Percentiles rank a stretch among this genome's conserved stretches.
These are phyloP conservation scores for Malus hybrid DNA, from an alignment of 331 rosid genomes.

Conservation along the genomic window DNA sequence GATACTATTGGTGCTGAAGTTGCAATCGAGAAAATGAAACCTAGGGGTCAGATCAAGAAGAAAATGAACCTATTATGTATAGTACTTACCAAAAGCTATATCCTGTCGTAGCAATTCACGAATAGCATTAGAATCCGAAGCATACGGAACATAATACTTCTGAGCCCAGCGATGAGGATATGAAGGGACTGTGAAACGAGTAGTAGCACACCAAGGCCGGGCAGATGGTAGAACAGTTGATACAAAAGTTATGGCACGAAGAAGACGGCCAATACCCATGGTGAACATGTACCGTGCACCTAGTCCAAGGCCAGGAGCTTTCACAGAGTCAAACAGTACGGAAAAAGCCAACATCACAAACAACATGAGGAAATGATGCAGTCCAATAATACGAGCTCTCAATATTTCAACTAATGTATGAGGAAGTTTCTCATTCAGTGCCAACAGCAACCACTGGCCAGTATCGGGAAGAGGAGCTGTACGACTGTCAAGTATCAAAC, in stretches of 20 bases:
- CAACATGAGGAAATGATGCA: conserved; percentile 89
- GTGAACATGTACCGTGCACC: conserved; percentile 97
- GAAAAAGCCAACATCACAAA: conserved; percentile 92
- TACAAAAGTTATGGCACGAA: conserved; percentile 69
- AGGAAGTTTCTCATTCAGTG: conserved; percentile 86
- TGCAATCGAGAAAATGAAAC: not conserved
- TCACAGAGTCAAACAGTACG: conserved; percentile 73
- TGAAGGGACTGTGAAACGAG: conserved; percentile 53
- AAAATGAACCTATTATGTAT: conserved; percentile 1
- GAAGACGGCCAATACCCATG: conserved; percentile 86
- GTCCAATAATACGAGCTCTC: conserved; percentile 70
- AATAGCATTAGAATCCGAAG: conserved; percentile 56
- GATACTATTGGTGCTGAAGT: not conserved
- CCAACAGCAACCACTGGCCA: conserved; percentile 91
- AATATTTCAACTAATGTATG: conserved; percentile 49
- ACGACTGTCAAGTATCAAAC: conserved; percentile 49
- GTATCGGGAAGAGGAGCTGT: conserved; percentile 83
- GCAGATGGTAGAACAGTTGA: conserved; percentile 84
- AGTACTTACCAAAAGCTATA: conserved; percentile 61
- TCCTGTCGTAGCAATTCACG: conserved; percentile 47
- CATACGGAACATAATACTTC: conserved; percentile 77
- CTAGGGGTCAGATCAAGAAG: conserved; percentile 1
- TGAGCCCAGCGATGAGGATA: conserved; percentile 89
- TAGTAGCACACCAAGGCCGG: conserved; percentile 81
- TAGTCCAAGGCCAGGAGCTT: conserved; percentile 88